Evolutionary conservation across 371 early-diverging fungal species (phyloP).

Genomic region (Lichtheimia corymbifera): DNA sequence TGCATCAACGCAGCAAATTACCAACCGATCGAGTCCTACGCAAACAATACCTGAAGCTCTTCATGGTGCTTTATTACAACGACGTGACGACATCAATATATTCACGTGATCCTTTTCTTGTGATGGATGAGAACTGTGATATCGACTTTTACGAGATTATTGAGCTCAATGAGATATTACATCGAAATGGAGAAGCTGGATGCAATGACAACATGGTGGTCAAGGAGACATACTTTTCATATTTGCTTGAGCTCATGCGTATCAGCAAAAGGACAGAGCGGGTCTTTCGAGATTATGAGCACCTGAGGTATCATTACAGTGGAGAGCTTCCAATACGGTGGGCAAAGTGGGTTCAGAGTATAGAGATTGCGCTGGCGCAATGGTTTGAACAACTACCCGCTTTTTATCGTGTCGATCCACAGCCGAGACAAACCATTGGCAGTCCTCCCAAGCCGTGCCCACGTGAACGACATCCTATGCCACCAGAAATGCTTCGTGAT

Average conservation of each 20-base stretch:
- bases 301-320: background rate
- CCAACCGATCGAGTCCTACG: conserved; percentile 24
- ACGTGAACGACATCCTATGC: conserved; percentile 20
- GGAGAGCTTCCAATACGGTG: conserved; percentile 30
- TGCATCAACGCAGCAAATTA: conserved; percentile 23
- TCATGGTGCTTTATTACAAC: conserved; percentile 44
- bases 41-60: conserved; percentile 32
- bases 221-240: conserved; percentile 45
- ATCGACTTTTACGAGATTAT: conserved; percentile 46
- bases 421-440: conserved; percentile 11
- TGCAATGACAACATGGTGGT: conserved; percentile 35
- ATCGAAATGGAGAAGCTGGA: conserved; percentile 19
- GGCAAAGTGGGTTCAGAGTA: conserved; percentile 28
- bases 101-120: conserved; percentile 27
- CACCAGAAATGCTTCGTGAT: conserved; percentile 22
- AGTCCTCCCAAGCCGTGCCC: background rate
- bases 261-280: conserved; percentile 37
- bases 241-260: conserved; percentile 31
- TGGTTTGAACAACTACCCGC: conserved; percentile 44
- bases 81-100: conserved; percentile 33
- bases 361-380: conserved; percentile 36
- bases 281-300: conserved; percentile 30
- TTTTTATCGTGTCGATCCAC: conserved; percentile 36
- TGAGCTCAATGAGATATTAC: conserved; percentile 22
- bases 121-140: conserved; percentile 32